These are phyloP conservation scores for Lecanicillium sp. DNA, from an alignment of 2,329 filamentous ascomycete species.

Conservation along the genomic window DNA sequence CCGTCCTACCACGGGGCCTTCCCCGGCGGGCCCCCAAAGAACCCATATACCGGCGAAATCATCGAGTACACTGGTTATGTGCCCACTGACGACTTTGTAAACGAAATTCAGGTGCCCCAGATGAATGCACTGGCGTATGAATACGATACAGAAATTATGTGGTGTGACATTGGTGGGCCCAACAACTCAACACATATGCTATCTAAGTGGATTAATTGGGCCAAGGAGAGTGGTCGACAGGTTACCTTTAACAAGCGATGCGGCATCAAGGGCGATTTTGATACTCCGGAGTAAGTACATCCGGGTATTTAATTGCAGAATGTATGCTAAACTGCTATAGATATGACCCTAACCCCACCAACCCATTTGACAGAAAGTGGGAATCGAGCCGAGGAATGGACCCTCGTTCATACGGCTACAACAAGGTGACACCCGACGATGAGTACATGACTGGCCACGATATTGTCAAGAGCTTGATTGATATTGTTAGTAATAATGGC, in stretches of 20 bases:
- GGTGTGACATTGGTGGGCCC: constrained; percentile 37
- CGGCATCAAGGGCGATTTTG: constrained; percentile 45
- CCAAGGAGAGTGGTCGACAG: constrained; percentile 30
- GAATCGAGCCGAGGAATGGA: constrained; percentile 53
- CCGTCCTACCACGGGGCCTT: constrained; percentile 33
- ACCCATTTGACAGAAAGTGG: constrained; percentile 37
- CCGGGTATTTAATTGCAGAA: constrained; percentile 4
- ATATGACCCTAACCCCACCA: constrained; percentile 6
- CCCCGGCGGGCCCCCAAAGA: constrained; percentile 28
- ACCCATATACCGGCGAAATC: constrained; percentile 31
- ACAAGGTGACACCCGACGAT: constrained; percentile 39
- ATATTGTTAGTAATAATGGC: constrained; percentile 46
- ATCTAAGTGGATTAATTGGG: constrained; percentile 31
- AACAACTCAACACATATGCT: constrained; percentile 34
- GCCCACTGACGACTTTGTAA: constrained; percentile 30
- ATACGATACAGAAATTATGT: constrained; percentile 39
- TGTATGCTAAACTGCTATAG: not conserved
- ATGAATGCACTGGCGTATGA: constrained; percentile 35
- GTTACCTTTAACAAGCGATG: constrained; percentile 50
- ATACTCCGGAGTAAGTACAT: constrained; percentile 47
- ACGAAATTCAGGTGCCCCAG: constrained; percentile 35
- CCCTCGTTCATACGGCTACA: constrained; percentile 51
- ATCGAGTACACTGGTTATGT: constrained; percentile 35
- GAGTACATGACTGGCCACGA: constrained; percentile 44
- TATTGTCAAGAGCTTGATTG: constrained; percentile 38